Evolutionary conservation across 768 basidiomycete genomes (phyloP), one percentile per base, ranked within the genome.

Genomic region (Boletus eberwhitei): DNA sequence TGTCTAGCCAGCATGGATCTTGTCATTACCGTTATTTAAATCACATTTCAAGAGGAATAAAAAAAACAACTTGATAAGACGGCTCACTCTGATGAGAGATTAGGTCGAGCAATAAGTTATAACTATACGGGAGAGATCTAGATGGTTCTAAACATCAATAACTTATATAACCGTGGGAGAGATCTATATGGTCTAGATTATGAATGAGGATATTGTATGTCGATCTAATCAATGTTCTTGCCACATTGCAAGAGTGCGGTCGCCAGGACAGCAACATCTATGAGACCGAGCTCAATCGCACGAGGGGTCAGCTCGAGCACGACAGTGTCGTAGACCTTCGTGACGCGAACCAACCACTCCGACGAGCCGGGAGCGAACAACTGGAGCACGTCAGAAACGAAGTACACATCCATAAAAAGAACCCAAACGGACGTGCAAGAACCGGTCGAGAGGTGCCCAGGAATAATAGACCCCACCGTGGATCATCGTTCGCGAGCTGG

Each of bases 221-320:
- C 4, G 5, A 38, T 54, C 46, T 68, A 87, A 59, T 86, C 86
- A 22, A 88, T 81, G 67, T 74, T 81, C 52, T 77, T 79, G n/a
- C 86, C 86, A 47, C 75, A 83, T 54, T 80, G 81, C 41, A 87
- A 71, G 22, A 87, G 71, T 6, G 81, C 60, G 0, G 81, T 75
- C 0, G 81, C 83, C 11, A 81, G 73, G 26, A 86, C 63, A 53
- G 74, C 68, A 8, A 74, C 64, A 22, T 86, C 80, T 5, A 85
- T 71, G 17, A 88, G 75, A 16, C 77, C 78, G 8, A 77, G 71
- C 52, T 82, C 77, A 32, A 86, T 69, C 14, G 81, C 83, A 41
- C 81, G 77, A 1, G 78, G 68, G 2, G 82, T 81, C 53, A 88
- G 64, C 51, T 87, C 83, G 17, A 88, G 75, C 3, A 70, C 65